Evolutionary conservation across 1,284 basidiomycete species (phyloP), one percentile per base, ranked within the genome.

Genomic region (Mycosarcoma mackinlayi): DNA sequence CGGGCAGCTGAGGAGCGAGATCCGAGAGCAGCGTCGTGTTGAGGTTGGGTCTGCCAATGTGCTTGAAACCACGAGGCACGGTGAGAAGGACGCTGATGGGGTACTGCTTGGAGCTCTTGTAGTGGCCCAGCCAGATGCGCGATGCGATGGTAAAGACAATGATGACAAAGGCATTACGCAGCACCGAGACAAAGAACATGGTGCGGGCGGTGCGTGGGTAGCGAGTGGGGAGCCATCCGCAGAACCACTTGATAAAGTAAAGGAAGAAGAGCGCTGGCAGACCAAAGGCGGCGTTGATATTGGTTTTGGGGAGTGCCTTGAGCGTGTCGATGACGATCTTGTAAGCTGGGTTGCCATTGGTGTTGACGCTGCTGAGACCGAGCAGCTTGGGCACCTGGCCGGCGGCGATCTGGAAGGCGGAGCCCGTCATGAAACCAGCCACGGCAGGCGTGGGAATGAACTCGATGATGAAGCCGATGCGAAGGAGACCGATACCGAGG

Each of bases 391-490:
- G 79, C 11, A 81, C 69, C 63, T 82, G 80, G 40, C 78, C 78
- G 19, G 73, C 78, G 30, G 75, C 66, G 53, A 82, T 82, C 39
- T 78, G 77, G 34, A 81, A 74, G 41, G 82, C 83, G 6, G 76
- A 79, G 23, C 83, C 84, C 1, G 86, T 86, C 86, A 87, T 87
- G 84, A 87, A 98, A 14, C 93, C 94, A 67, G 92, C 92, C 35
- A 98, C 92, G 7, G 94, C 94, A 0, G 93, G 93, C 4, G 88
- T 86, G 18, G 92, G 90, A 69, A 96, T 98, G 82, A 98, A 95
- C 83, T 98, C 95, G 62, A 98, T 90, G 42, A 98, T 85, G 92
- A 94, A 96, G 1, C 95, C 95, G 6, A 98, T 79, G 25, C 95
- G 88, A 4, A 98, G 85, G n/a, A 98, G 84, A 55, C 96, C 95